phyloP scores from a whole-genome alignment of 768 basidiomycete genomes.

The Kwoniella botswanensis region DNA sequence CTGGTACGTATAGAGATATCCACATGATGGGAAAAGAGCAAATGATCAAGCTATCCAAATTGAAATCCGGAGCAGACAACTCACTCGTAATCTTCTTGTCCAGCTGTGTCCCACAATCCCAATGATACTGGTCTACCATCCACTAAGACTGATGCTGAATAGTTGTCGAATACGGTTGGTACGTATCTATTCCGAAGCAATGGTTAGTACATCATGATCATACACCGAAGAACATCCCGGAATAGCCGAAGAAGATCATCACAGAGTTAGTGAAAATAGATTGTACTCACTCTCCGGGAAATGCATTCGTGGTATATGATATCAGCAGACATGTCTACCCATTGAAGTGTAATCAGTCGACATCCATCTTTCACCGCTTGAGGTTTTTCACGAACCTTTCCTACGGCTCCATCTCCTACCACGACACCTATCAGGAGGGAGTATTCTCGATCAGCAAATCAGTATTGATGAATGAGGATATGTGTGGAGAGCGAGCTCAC shows the following conservation, averaged over 20 bases:
- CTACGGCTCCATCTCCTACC: constrained; percentile 58
- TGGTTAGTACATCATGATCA: not conserved
- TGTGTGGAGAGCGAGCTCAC: constrained; percentile 10
- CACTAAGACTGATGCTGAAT: constrained; percentile 68
- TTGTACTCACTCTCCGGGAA: constrained; percentile 68
- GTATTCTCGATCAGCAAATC: not conserved
- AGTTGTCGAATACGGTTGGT: constrained; percentile 58
- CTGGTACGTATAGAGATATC: not conserved
- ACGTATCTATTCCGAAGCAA: constrained; percentile 62
- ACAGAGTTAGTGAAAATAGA: too few species aligned
- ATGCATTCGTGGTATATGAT: constrained; percentile 94
- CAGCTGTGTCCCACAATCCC: constrained; percentile 98
- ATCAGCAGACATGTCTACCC: constrained; percentile 87
- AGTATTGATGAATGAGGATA: not conserved
- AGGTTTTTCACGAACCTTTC: constrained; percentile 44
- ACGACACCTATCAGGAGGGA: constrained; percentile 44
- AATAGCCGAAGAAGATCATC: too few species aligned
- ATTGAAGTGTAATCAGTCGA: not conserved
- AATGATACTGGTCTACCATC: constrained; percentile 90
- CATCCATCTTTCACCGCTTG: not conserved
- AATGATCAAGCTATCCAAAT: too few species aligned
- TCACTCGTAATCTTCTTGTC: constrained; percentile 95
- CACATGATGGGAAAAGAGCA: too few species aligned
- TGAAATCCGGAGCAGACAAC: constrained; percentile 54
- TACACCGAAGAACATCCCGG: too few species aligned